A percentile compares a stretch with the other conserved stretches of the same genome.
Conservation (phyloP, 495 filamentous ascomycete species). For the Astrothelium macrocarpum region DNA sequence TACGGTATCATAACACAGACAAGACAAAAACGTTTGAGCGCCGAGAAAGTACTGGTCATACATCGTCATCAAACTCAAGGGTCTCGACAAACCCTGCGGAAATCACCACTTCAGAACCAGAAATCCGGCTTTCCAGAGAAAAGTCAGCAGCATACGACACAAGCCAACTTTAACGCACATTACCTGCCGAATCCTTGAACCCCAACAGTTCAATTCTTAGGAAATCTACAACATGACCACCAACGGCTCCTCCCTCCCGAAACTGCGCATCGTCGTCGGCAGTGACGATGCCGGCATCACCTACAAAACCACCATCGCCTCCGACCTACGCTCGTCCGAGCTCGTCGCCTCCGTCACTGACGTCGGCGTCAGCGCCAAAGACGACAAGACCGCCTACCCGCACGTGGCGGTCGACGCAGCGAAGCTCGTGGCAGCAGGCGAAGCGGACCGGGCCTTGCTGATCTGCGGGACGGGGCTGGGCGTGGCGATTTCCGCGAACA, state of each 20-base stretch:
- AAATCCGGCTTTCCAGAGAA: slow-evolving; percentile 7
- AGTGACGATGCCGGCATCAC: slow-evolving; percentile 64
- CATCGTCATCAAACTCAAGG: background rate
- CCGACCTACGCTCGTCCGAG: slow-evolving; percentile 55
- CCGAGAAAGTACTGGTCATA: slow-evolving; percentile 7
- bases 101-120: slow-evolving; percentile 7
- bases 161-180: slow-evolving; percentile 12
- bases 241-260: background rate
- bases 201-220: background rate
- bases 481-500: slow-evolving; percentile 80
- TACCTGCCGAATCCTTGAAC: background rate
- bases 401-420: slow-evolving; percentile 51
- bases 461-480: slow-evolving; percentile 84
- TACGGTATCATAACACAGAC: slow-evolving; percentile 6
- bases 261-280: slow-evolving; percentile 50
- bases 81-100: slow-evolving; percentile 10
- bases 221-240: slow-evolving; percentile 7
- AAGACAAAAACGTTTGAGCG: slow-evolving; percentile 7
- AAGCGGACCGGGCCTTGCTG: slow-evolving; percentile 68
- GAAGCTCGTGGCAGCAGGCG: slow-evolving; percentile 30
- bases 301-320: slow-evolving; percentile 74
- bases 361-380: slow-evolving; percentile 52
- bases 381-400: slow-evolving; percentile 77
- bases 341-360: slow-evolving; percentile 61
- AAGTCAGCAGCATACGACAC: slow-evolving; percentile 14